Conservation (phyloP, 768 basidiomycete species). For the Tylopilus rubrobrunneus region DNA sequence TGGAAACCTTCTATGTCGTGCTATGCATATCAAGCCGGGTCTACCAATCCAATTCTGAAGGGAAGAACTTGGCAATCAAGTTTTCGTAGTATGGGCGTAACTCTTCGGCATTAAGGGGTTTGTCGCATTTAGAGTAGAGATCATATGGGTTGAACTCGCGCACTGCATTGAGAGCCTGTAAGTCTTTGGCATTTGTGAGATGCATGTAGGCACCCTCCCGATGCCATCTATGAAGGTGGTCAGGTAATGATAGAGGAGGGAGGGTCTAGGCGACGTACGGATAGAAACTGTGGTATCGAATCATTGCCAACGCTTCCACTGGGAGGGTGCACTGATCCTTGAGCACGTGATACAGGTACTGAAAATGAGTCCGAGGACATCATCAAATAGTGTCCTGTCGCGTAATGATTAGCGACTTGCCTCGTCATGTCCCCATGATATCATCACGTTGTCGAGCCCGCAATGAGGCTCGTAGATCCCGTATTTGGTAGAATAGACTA, state of each 20-base stretch:
- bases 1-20: slow-evolving; percentile 4
- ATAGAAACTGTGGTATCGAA: slow-evolving; percentile 93
- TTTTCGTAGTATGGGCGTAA: slow-evolving; percentile 80
- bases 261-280: slow-evolving; percentile 43
- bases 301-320: slow-evolving; percentile 82
- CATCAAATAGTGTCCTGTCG: slow-evolving; percentile 3
- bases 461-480: slow-evolving; percentile 79
- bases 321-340: slow-evolving; percentile 82
- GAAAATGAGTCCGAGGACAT: neutral
- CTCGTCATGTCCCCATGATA: slow-evolving; percentile 92
- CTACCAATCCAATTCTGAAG: slow-evolving; percentile 77
- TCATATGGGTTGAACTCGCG: slow-evolving; percentile 92
- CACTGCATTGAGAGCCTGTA: slow-evolving; percentile 63
- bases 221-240: slow-evolving; percentile 58
- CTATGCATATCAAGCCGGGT: slow-evolving; percentile 1
- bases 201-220: slow-evolving; percentile 81
- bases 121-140: slow-evolving; percentile 86
- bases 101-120: slow-evolving; percentile 53
- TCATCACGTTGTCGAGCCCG: slow-evolving; percentile 82
- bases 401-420: slow-evolving; percentile 37
- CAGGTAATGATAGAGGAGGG: neutral
- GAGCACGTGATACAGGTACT: slow-evolving; percentile 83
- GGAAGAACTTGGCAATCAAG: slow-evolving; percentile 85
- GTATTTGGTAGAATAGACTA: slow-evolving; percentile 63
- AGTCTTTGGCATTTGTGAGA: slow-evolving; percentile 71